Evolutionary conservation across 345 rosid genomes (phyloP).

Genomic region (Atalantia buxifolia): DNA sequence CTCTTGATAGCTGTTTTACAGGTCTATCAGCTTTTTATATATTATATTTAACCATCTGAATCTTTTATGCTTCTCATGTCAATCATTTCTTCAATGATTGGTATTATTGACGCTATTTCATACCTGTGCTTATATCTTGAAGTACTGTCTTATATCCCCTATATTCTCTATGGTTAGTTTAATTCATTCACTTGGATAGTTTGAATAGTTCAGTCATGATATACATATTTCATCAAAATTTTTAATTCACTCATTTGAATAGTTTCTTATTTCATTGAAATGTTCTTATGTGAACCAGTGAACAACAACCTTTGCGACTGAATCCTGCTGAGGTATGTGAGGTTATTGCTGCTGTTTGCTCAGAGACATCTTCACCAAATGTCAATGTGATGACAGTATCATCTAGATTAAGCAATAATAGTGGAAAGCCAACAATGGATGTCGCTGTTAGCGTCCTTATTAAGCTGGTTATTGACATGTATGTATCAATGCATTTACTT

Average conservation of each 20-base stretch:
- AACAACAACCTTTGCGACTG: conserved; percentile 90
- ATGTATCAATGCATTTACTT: conserved; percentile 23
- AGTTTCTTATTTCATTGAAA: conserved; percentile 16
- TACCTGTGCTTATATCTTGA: background rate
- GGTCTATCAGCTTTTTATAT: background rate
- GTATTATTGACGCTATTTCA: background rate
- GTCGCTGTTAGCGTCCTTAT: conserved; percentile 98
- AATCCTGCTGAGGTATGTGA: conserved; percentile 87
- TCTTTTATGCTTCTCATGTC: background rate
- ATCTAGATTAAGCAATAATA: conserved; percentile 70
- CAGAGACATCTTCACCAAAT: conserved; percentile 66
- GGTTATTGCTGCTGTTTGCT: conserved; percentile 94
- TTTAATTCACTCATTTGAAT: background rate
- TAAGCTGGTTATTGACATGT: conserved; percentile 97
- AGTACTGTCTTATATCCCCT: background rate
- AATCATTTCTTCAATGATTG: background rate
- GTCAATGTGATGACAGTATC: conserved; percentile 63
- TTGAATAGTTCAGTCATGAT: no score
- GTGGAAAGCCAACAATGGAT: conserved; percentile 90
- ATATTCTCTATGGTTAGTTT: background rate
- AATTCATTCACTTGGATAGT: no score
- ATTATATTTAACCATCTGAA: background rate
- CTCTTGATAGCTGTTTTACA: background rate
- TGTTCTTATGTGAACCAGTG: conserved; percentile 52
- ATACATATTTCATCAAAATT: no score